Conservation (phyloP, 768 basidiomycete species). For the Serendipita sp. region DNA sequence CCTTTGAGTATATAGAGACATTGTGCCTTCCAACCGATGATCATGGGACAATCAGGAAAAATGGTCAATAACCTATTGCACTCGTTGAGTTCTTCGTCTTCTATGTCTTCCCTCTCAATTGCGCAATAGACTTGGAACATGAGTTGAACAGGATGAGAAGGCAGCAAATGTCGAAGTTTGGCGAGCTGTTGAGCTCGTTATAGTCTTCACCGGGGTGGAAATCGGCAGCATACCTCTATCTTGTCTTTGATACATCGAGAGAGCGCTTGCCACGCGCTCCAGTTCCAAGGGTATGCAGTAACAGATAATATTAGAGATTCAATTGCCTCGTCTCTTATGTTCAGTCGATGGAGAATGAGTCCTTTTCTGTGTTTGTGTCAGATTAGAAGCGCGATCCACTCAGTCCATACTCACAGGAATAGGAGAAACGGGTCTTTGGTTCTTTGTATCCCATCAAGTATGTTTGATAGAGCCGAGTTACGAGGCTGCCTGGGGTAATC, state of each 20-base stretch:
- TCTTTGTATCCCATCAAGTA: constrained; percentile 44
- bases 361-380: constrained; percentile 43
- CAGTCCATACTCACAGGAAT: constrained; percentile 47
- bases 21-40: constrained; percentile 22
- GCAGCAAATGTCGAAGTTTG: constrained; percentile 7
- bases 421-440: constrained; percentile 65
- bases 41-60: constrained; percentile 75
- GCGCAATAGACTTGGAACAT: constrained; percentile 82
- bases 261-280: constrained; percentile 84
- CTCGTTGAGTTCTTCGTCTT: constrained; percentile 57
- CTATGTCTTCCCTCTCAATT: constrained; percentile 49
- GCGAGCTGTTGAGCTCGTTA: neutral
- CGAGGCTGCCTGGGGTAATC: constrained; percentile 9
- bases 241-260: constrained; percentile 62
- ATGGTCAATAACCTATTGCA: constrained; percentile 39
- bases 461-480: constrained; percentile 3
- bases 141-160: constrained; percentile 31
- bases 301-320: constrained; percentile 66
- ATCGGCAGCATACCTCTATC: constrained; percentile 57
- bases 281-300: constrained; percentile 75
- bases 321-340: constrained; percentile 72
- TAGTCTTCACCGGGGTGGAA: neutral
- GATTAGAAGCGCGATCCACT: constrained; percentile 5
- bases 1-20: neutral
- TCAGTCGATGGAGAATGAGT: constrained; percentile 63